Evolutionary conservation across 257 asterid species (phyloP).

Genomic region (Solanum piurae): DNA sequence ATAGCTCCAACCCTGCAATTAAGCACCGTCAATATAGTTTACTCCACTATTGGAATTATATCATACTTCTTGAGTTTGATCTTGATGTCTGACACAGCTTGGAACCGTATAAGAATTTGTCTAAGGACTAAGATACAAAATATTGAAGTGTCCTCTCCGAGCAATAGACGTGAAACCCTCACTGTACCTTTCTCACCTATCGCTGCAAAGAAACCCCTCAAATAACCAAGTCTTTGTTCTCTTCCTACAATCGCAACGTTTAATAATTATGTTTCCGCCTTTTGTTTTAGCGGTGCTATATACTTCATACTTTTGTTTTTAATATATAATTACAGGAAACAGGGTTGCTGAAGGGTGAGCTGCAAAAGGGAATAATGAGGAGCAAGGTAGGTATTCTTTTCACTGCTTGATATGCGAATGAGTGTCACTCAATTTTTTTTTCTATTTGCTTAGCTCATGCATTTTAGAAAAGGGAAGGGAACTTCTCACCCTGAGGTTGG

Average conservation of each 20-base stretch:
- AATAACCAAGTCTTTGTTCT: not conserved
- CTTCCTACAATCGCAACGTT: not conserved
- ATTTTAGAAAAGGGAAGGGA: not conserved
- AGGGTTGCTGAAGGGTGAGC: conserved; percentile 31
- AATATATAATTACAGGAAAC: conserved; percentile 24
- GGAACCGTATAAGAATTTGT: not conserved
- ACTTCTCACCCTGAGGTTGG: not conserved
- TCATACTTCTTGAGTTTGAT: not conserved
- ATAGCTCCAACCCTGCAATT: not conserved
- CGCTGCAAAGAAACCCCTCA: not conserved
- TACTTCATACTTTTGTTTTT: not conserved
- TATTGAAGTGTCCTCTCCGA: not conserved
- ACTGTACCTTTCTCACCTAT: not conserved
- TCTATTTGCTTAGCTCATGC: not conserved
- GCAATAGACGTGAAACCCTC: not conserved
- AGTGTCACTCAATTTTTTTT: not conserved
- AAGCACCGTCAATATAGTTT: not conserved
- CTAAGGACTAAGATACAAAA: not conserved
- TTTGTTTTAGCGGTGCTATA: not conserved
- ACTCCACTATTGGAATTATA: not conserved
- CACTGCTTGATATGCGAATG: not conserved
- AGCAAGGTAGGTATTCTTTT: conserved; percentile 19
- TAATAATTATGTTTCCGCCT: not conserved
- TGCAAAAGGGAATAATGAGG: conserved; percentile 23
- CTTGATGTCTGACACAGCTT: not conserved